A percentile compares a stretch with the other conserved stretches of the same genome.
phyloP scores from a whole-genome alignment of 169 alveolate genomes.

The Cryptosporidium parvum region DNA sequence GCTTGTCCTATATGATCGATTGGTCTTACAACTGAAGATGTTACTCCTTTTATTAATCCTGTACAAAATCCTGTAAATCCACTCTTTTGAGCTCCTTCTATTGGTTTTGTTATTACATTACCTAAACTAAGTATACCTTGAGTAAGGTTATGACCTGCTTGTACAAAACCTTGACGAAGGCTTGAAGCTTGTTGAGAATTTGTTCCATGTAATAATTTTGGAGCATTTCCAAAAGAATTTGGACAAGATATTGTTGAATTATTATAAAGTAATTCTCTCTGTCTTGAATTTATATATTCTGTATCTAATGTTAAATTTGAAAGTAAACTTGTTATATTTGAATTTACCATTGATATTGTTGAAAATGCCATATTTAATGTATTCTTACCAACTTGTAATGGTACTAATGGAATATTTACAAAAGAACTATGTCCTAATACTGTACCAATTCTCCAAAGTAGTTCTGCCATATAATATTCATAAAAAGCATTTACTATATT shows the following conservation, averaged over 20 bases:
- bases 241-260: not conserved
- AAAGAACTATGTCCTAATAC: slow-evolving; percentile 90
- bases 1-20: slow-evolving; percentile 92
- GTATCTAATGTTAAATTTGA: slow-evolving; percentile 90
- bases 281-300: slow-evolving; percentile 90
- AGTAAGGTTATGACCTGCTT: slow-evolving; percentile 89
- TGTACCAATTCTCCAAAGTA: slow-evolving; percentile 83
- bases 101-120: slow-evolving; percentile 90
- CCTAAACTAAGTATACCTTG: slow-evolving; percentile 90
- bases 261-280: slow-evolving; percentile 77
- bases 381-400: slow-evolving; percentile 88
- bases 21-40: slow-evolving; percentile 92
- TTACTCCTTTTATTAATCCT: slow-evolving; percentile 92
- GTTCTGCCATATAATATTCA: slow-evolving; percentile 75
- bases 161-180: slow-evolving; percentile 87
- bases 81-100: slow-evolving; percentile 91
- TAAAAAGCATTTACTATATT: slow-evolving; percentile 54
- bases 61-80: slow-evolving; percentile 91
- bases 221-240: not conserved
- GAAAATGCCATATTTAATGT: slow-evolving; percentile 89
- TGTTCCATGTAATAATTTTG: not conserved
- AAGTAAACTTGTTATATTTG: slow-evolving; percentile 86
- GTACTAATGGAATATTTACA: slow-evolving; percentile 90
- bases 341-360: slow-evolving; percentile 89
- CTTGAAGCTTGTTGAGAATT: slow-evolving; percentile 70